phyloP scores from a whole-genome alignment of 2,329 filamentous ascomycete genomes.

The Claviceps paspali region DNA sequence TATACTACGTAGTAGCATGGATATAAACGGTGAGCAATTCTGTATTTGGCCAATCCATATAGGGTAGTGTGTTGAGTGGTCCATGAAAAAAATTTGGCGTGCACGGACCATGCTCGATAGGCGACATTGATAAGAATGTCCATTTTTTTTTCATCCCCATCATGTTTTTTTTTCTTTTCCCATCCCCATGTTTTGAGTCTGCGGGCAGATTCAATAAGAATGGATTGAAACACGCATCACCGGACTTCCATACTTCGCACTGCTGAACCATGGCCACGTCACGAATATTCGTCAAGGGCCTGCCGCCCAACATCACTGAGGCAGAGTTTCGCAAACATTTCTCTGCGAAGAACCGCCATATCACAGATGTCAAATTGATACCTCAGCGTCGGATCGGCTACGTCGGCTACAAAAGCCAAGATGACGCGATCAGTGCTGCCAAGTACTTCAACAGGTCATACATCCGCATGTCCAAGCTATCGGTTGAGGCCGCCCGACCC shows the following conservation, averaged over 20 bases:
- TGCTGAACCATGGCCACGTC: slow-evolving; percentile 41
- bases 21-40: too few relatives aligned
- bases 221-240: not conserved
- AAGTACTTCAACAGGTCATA: slow-evolving; percentile 94
- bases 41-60: too few relatives aligned
- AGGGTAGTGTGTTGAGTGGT: slow-evolving; percentile 2
- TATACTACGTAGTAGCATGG: too few relatives aligned
- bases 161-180: not conserved
- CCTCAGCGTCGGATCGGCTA: slow-evolving; percentile 85
- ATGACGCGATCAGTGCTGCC: slow-evolving; percentile 69
- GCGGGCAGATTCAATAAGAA: slow-evolving; percentile 5
- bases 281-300: slow-evolving; percentile 61
- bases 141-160: slow-evolving; percentile 15
- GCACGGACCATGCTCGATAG: slow-evolving; percentile 12
- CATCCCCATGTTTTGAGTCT: slow-evolving; percentile 3
- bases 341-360: slow-evolving; percentile 49
- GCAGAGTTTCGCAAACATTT: slow-evolving; percentile 85
- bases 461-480: slow-evolving; percentile 89
- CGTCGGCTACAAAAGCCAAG: slow-evolving; percentile 74
- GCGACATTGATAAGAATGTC: slow-evolving; percentile 11
- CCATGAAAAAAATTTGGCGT: not conserved
- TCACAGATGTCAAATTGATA: slow-evolving; percentile 89
- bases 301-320: slow-evolving; percentile 75
- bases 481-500: slow-evolving; percentile 73
- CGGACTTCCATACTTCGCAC: slow-evolving; percentile 1